Conservation (phyloP, 805 yeast genomes). For the Candida insectorum region DNA sequence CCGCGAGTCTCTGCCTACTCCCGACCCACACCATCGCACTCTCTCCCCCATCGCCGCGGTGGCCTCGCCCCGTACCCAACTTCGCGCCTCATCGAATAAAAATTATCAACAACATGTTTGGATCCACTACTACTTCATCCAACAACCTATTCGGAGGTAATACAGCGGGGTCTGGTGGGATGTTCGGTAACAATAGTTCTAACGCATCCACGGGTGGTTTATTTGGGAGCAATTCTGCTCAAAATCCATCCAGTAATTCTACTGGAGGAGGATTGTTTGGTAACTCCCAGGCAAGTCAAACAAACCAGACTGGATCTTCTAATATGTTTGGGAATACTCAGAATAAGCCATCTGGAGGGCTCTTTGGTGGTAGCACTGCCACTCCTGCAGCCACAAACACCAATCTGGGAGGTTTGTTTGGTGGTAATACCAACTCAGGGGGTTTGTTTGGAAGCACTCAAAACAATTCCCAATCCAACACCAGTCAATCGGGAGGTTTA, state of each 20-base stretch:
- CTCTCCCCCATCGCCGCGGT: too few species aligned
- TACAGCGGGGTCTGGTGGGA: neutral
- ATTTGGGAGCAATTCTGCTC: constrained; percentile 21
- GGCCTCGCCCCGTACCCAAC: too few species aligned
- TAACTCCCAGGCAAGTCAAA: constrained; percentile 2
- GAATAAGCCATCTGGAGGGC: too few species aligned
- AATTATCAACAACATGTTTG: neutral
- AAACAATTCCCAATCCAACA: constrained; percentile 10
- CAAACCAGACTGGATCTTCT: constrained; percentile 1
- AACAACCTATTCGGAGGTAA: neutral
- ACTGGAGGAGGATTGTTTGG: constrained; percentile 8
- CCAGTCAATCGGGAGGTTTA: constrained; percentile 16
- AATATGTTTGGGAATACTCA: constrained; percentile 4
- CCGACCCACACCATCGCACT: neutral
- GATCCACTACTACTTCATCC: neutral
- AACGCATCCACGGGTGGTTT: constrained; percentile 21
- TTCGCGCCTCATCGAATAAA: neutral
- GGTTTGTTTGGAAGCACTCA: constrained; percentile 8
- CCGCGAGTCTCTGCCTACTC: neutral
- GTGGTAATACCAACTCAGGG: neutral
- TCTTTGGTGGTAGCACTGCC: constrained; percentile 7
- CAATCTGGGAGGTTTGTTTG: neutral
- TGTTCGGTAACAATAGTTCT: constrained; percentile 2
- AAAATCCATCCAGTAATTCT: neutral
- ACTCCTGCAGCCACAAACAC: constrained; percentile 1